Conservation (phyloP, 176 grass and related monocot genomes). For the Paspalum vaginatum region DNA sequence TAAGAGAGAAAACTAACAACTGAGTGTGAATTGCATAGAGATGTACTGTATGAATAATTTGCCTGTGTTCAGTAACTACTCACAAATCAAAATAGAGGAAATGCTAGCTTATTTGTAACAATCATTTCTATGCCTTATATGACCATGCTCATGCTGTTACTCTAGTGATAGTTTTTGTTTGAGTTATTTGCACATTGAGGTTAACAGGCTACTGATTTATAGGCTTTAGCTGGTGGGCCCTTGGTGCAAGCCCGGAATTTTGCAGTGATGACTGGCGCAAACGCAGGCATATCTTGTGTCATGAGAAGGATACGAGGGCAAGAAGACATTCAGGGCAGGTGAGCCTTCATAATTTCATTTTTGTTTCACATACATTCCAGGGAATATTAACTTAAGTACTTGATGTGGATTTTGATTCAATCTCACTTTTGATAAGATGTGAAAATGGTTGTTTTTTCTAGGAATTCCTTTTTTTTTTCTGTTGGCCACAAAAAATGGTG, state of each 20-base stretch:
- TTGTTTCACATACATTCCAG: not conserved
- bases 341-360: conserved; percentile 31
- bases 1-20: not conserved
- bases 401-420: conserved; percentile 14
- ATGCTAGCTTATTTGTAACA: conserved; percentile 5
- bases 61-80: not conserved
- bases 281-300: conserved; percentile 80
- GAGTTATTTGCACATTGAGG: conserved; percentile 2
- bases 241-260: conserved; percentile 92
- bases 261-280: conserved; percentile 85
- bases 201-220: conserved; percentile 29
- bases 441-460: not conserved
- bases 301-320: conserved; percentile 90
- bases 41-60: not conserved
- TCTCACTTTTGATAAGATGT: conserved; percentile 3
- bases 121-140: conserved; percentile 1
- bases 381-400: not conserved
- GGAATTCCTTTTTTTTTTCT: no score
- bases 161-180: not conserved
- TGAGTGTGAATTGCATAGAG: not conserved
- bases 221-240: conserved; percentile 75
- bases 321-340: conserved; percentile 86
- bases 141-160: not conserved
- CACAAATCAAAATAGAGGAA: not conserved
- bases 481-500: not conserved